These are phyloP conservation scores for Acanthamoeba pearcei DNA, from an alignment of 208 protist genomes.

Conservation along the genomic window DNA sequence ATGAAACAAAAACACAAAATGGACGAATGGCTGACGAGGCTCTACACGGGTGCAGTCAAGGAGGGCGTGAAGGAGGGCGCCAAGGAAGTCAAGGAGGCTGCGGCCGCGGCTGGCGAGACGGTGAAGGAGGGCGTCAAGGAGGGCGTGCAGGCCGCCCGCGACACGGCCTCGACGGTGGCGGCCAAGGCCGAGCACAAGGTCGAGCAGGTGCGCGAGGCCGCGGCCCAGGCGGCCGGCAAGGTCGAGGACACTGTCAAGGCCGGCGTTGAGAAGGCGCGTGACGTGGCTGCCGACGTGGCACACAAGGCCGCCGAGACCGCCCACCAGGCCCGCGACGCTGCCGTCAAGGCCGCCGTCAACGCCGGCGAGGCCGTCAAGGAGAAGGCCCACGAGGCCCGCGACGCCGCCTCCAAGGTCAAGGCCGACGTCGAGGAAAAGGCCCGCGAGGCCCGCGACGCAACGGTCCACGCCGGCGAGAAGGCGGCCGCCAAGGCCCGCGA, in stretches of 20 bases:
- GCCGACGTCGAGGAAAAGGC: background rate
- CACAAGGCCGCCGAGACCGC: background rate
- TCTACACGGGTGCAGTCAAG: background rate
- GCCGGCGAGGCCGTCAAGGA: background rate
- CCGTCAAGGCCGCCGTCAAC: background rate
- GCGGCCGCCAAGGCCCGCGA: background rate
- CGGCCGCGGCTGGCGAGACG: background rate
- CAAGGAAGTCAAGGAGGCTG: background rate
- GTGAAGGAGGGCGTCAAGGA: slow-evolving; percentile 17
- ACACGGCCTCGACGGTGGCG: background rate
- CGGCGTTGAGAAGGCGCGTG: background rate
- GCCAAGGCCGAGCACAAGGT: background rate
- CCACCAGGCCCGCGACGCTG: background rate
- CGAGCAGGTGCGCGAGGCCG: background rate
- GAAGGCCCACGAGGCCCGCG: background rate
- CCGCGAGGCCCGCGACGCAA: background rate
- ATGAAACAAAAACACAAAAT: too few species aligned
- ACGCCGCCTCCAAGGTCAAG: background rate
- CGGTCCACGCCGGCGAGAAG: background rate
- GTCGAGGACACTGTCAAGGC: background rate
- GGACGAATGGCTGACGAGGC: too few species aligned
- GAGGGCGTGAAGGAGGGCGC: slow-evolving; percentile 30
- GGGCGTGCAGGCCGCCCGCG: background rate
- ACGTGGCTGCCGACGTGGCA: background rate
- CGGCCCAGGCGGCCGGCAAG: background rate